Percentiles rank a stretch among this genome's conserved stretches.
These are phyloP conservation scores for Novymonas esmeraldas DNA, from an alignment of 208 protist genomes.

Conservation along the genomic window DNA sequence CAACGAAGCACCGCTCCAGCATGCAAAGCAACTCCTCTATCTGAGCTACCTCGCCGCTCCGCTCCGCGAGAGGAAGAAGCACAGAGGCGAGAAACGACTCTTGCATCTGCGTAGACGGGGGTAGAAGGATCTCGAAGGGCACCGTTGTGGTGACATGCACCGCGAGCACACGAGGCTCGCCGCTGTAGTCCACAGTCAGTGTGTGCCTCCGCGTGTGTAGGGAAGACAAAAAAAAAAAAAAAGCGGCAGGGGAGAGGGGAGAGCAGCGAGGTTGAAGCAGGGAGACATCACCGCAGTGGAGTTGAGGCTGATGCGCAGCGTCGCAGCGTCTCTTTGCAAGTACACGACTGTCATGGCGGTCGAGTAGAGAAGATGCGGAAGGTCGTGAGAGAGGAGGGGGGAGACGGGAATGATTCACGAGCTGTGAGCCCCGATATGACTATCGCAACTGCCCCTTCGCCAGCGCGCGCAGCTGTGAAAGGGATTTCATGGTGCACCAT, in stretches of 20 bases:
- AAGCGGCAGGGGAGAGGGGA: background rate
- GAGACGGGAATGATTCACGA: background rate
- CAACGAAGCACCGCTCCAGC: conserved; percentile 73
- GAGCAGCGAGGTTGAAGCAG: background rate
- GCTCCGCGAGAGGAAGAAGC: conserved; percentile 34
- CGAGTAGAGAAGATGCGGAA: too few relatives aligned
- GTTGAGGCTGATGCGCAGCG: too few relatives aligned
- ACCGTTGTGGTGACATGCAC: too few relatives aligned
- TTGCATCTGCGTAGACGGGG: background rate
- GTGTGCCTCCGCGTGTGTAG: background rate
- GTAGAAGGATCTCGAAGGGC: too few relatives aligned
- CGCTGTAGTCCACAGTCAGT: too few relatives aligned
- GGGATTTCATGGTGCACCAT: too few relatives aligned
- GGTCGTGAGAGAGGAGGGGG: background rate
- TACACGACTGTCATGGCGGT: too few relatives aligned
- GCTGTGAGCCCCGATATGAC: background rate
- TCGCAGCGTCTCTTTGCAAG: too few relatives aligned
- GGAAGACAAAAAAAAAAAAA: background rate
- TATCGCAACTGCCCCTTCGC: too few relatives aligned
- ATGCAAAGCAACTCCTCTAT: conserved; percentile 49
- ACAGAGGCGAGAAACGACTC: conserved; percentile 16
- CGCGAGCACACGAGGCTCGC: too few relatives aligned
- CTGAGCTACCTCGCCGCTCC: conserved; percentile 43
- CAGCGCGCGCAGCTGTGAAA: too few relatives aligned
- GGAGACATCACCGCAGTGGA: too few relatives aligned